Conservation (phyloP, 306 rosid genomes). For the Vicia sativa region DNA sequence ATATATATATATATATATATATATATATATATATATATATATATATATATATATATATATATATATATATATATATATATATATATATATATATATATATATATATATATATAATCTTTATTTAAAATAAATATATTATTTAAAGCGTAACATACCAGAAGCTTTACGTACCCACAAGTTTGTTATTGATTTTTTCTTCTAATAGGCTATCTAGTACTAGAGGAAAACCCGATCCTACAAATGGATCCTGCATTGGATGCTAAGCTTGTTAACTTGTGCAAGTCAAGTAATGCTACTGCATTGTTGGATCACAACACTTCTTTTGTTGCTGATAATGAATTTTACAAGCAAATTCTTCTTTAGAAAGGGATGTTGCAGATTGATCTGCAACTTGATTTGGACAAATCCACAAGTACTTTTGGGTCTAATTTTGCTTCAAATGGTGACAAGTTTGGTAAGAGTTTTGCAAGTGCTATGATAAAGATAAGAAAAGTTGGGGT, state of each 20-base stretch:
- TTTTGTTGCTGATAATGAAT: slow-evolving; percentile 44
- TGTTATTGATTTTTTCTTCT: slow-evolving; percentile 30
- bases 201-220: slow-evolving; percentile 33
- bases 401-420: slow-evolving; percentile 32
- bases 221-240: slow-evolving; percentile 48
- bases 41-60: too few species aligned
- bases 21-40: too few species aligned
- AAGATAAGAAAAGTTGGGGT: slow-evolving; percentile 49
- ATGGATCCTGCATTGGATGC: slow-evolving; percentile 52
- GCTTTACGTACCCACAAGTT: too few species aligned
- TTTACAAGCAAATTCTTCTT: slow-evolving; percentile 43
- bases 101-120: too few species aligned
- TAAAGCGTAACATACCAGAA: too few species aligned
- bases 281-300: not conserved
- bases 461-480: slow-evolving; percentile 49
- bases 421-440: slow-evolving; percentile 44
- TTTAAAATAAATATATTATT: too few species aligned
- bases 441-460: slow-evolving; percentile 30
- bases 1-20: too few species aligned
- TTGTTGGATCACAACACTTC: slow-evolving; percentile 53
- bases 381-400: slow-evolving; percentile 56
- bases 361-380: slow-evolving; percentile 50
- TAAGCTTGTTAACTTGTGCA: slow-evolving; percentile 37
- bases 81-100: too few species aligned
- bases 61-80: too few species aligned